Evolutionary conservation across 768 basidiomycete species (phyloP), one percentile per base, ranked within the genome.

Genomic region (Goffeauzyma gilvescens): DNA sequence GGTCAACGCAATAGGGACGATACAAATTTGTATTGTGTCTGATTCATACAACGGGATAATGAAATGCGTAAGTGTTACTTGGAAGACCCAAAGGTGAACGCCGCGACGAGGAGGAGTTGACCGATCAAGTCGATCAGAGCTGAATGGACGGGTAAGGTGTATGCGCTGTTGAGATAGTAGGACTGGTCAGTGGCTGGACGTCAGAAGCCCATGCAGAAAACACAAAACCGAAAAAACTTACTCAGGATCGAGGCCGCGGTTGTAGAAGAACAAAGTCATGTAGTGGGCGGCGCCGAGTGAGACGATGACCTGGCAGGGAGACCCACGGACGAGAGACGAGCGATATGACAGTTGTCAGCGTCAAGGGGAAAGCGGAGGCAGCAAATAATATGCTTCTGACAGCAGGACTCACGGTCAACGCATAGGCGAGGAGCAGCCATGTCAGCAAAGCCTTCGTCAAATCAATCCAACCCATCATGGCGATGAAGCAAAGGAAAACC

Each of bases 91-190:
- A n/a, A n/a, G n/a, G n/a, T n/a, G 40, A 56, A 64, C 12, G 62
- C 60, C 0, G 54, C 35, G 42, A 84, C 83, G 7, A 95, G 72
- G 6, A 90, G 66, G 17, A 79, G 58, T 58, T 87, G 81, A 13
- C 84, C 83, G 24, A 81, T 64, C 39, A 90, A 73, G 59, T 89
- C 84, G 70, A 87, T 78, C 32, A 84, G 57, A 1, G 86, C 82
- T 9, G 82, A 85, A 51, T 90, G 86, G 21, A 90, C 73, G 6
- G 87, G 87, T n/a, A 95, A 66, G 2, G 85, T 85, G 59, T 90
- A 89, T 65, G 81, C 77, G 59, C 63, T 65, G 46, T 18, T 26
- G 23, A 27, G 13, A 18, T 27, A 21, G 28, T 12, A n/a, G 33
- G 23, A 28, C 22, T 33, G 13, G 18, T 20, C 18, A 20, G n/a